These are phyloP conservation scores for Pestalotiopsis sp. DNA, from an alignment of 2,329 filamentous ascomycete genomes.

Conservation along the genomic window DNA sequence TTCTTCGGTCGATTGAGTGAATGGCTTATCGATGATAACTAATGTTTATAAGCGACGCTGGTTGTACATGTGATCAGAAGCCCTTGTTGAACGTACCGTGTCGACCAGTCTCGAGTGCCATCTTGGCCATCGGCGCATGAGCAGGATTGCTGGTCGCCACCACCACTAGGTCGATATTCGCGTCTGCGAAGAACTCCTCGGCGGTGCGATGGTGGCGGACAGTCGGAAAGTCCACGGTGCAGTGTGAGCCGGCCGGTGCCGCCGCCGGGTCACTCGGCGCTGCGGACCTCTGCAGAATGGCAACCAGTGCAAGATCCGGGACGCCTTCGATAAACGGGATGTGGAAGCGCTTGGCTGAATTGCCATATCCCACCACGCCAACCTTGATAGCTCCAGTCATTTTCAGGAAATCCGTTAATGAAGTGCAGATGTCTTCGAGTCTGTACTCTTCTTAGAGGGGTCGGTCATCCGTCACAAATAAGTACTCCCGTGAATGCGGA, in stretches of 20 bases:
- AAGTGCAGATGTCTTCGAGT: background rate
- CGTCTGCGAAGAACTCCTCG: background rate
- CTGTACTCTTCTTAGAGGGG: background rate
- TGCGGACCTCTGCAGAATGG: background rate
- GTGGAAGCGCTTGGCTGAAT: background rate
- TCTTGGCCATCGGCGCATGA: background rate
- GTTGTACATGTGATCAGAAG: no score
- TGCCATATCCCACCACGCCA: background rate
- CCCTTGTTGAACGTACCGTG: background rate
- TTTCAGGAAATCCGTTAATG: background rate
- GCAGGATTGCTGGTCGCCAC: background rate
- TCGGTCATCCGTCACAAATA: background rate
- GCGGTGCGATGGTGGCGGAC: background rate
- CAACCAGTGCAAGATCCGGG: background rate
- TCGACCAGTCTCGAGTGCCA: background rate
- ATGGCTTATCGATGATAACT: background rate
- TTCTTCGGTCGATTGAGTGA: background rate
- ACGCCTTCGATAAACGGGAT: background rate
- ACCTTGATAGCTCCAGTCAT: background rate
- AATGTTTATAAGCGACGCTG: background rate
- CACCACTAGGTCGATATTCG: background rate
- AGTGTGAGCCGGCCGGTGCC: background rate
- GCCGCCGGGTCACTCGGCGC: background rate
- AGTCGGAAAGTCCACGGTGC: background rate
- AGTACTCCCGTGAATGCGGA: background rate